Conservation (phyloP, 1,284 basidiomycete species). For the Inonotus obliquus region DNA sequence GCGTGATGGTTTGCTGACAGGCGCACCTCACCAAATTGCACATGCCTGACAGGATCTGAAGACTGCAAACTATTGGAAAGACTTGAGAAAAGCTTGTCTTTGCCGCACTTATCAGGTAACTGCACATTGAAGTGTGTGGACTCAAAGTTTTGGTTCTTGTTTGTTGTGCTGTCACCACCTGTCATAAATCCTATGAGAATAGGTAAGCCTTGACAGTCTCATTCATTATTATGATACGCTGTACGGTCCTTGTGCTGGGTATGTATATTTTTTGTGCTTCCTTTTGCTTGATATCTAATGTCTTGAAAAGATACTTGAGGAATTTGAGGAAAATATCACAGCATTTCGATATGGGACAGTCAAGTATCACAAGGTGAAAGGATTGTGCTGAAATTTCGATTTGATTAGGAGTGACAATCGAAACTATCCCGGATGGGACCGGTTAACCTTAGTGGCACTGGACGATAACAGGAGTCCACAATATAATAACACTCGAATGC, state of each 20-base stretch:
- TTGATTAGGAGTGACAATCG: too few species aligned
- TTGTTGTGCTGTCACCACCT: constrained; percentile 19
- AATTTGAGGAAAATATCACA: too few species aligned
- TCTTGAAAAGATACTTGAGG: too few species aligned
- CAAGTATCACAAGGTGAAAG: too few species aligned
- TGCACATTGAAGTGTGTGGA: constrained; percentile 9
- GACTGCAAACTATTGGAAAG: background rate
- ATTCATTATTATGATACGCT: background rate
- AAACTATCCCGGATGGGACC: too few species aligned
- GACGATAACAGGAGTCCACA: too few species aligned
- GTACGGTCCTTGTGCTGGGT: background rate
- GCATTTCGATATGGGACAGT: too few species aligned
- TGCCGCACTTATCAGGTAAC: background rate
- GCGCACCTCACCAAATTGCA: background rate
- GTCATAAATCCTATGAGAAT: constrained; percentile 1
- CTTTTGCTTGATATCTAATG: background rate
- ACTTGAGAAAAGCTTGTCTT: background rate
- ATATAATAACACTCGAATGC: too few species aligned
- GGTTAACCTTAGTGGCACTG: too few species aligned
- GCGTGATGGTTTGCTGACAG: background rate
- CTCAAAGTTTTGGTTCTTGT: constrained; percentile 22
- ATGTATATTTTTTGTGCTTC: background rate
- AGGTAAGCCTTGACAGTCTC: background rate
- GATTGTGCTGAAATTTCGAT: too few species aligned
- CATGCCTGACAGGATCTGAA: background rate